Base-by-base conservation (phyloP, 495 filamentous ascomycete genomes). In the Glonium stellatum region DNA sequence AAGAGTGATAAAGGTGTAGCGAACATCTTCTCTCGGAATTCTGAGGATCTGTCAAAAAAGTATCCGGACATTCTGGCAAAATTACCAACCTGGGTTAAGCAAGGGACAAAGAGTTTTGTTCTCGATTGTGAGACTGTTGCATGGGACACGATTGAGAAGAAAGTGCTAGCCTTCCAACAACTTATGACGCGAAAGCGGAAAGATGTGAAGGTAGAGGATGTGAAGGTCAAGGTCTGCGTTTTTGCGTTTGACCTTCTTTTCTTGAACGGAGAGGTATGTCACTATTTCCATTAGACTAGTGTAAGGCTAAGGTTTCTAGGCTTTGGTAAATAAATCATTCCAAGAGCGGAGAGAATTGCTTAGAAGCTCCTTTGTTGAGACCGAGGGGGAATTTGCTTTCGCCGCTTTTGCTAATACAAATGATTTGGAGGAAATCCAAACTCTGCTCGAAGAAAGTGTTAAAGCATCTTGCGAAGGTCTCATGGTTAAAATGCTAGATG, bases 401-500 rank as follows among this genome's bases (percentile, higher is more conserved):
- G 93, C 93, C 11, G 90, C 90, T 42, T 84, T 76, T 64, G 92
- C 90, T 72, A 81, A 97, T 69, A 90, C 88, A n/a, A 86, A 83
- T 60, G 88, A 93, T 39, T 77, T 97, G 13, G 92, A 97, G 27
- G 88, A 95, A 67, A 97, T 98, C 55, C 91, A 96, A 70, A 79
- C 75, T 21, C 85, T 98, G 66, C 82, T 98, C 9, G 93, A 98
- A 59, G 92, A 97, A 21, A 88, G 84, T 64, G 87, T 97, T 60
- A 96, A 96, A 73, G 88, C 91, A 9, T 90, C 88, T 0, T 98
- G 93, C 67, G 93, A 98, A 76, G 93, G 93, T 5, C 75, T 98
- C 36, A 98, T 98, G 93, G 93, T 98, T 11, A 98, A 98, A 75
- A 98, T 97, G 92, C 75, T 98, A 54, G 90, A 97, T 67, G 95